Conservation (phyloP, 345 rosid species). For the Chamaenerion angustifolium region DNA sequence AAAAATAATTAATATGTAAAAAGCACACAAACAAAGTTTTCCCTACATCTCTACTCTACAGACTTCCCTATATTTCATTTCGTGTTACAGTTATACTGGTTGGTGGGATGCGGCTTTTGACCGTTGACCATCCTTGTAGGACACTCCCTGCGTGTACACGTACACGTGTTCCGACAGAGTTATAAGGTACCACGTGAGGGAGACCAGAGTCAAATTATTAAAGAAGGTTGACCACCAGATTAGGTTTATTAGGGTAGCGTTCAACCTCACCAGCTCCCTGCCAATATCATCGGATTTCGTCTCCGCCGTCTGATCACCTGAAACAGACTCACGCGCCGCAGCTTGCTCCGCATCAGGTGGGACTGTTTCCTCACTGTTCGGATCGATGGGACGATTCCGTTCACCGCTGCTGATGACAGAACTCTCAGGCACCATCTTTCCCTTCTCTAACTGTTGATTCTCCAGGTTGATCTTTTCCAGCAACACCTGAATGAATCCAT, state of each 20-base stretch:
- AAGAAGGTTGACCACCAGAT: background rate
- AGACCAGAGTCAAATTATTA: background rate
- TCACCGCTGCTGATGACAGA: background rate
- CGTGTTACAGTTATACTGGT: no score
- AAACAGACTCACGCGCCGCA: background rate
- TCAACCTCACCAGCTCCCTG: background rate
- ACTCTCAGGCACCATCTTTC: background rate
- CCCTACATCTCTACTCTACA: no score
- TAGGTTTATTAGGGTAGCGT: background rate
- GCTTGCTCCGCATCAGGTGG: background rate
- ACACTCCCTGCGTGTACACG: no score
- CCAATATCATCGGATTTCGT: background rate
- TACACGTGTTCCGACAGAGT: no score
- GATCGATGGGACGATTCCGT: background rate
- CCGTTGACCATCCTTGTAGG: no score
- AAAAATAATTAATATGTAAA: no score
- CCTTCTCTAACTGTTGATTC: background rate
- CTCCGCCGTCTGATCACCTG: background rate
- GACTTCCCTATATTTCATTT: no score
- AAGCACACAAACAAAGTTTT: no score
- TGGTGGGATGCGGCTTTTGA: no score
- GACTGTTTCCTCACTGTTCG: background rate
- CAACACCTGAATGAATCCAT: background rate
- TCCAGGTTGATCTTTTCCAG: constrained; percentile 1
- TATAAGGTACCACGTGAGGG: background rate